Conservation (phyloP, 108 stramenopile species). For the Cyclotella choctawhatcheeana region DNA sequence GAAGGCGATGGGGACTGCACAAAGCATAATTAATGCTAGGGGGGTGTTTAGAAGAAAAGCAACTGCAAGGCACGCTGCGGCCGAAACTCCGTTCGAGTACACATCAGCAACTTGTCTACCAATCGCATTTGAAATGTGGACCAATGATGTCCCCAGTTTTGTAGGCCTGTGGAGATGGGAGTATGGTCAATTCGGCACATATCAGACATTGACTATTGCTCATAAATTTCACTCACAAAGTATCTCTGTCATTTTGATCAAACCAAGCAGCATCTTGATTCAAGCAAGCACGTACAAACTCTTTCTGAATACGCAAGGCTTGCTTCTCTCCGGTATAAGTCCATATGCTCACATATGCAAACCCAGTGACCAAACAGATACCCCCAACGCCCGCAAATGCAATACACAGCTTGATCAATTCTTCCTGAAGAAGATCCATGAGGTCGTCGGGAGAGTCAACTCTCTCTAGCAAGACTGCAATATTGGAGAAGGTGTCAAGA, state of each 20-base stretch:
- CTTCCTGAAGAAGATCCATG: slow-evolving; percentile 16
- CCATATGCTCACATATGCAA: slow-evolving; percentile 47
- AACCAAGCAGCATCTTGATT: slow-evolving; percentile 54
- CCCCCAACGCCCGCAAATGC: slow-evolving; percentile 39
- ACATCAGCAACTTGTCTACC: slow-evolving; percentile 48
- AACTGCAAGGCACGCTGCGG: slow-evolving; percentile 41
- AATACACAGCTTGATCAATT: slow-evolving; percentile 37
- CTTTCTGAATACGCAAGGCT: slow-evolving; percentile 42
- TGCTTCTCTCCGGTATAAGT: slow-evolving; percentile 51
- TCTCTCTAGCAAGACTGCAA: slow-evolving; percentile 15
- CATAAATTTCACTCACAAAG: slow-evolving; percentile 17
- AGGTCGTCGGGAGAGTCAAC: slow-evolving; percentile 9
- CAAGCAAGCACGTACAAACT: slow-evolving; percentile 38
- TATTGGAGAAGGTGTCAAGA: slow-evolving; percentile 45
- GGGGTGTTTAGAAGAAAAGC: slow-evolving; percentile 38
- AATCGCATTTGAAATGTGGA: slow-evolving; percentile 45
- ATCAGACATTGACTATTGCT: neutral
- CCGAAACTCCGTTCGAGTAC: slow-evolving; percentile 34
- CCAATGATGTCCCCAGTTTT: slow-evolving; percentile 41
- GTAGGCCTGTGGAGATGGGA: slow-evolving; percentile 18
- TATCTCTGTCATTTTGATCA: slow-evolving; percentile 45
- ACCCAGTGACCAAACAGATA: slow-evolving; percentile 34
- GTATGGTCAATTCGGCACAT: neutral
- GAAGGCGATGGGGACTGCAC: slow-evolving; percentile 33
- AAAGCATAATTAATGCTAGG: slow-evolving; percentile 44